phyloP scores from a whole-genome alignment of 2,329 filamentous ascomycete species.

The Fusarium devonianum region DNA sequence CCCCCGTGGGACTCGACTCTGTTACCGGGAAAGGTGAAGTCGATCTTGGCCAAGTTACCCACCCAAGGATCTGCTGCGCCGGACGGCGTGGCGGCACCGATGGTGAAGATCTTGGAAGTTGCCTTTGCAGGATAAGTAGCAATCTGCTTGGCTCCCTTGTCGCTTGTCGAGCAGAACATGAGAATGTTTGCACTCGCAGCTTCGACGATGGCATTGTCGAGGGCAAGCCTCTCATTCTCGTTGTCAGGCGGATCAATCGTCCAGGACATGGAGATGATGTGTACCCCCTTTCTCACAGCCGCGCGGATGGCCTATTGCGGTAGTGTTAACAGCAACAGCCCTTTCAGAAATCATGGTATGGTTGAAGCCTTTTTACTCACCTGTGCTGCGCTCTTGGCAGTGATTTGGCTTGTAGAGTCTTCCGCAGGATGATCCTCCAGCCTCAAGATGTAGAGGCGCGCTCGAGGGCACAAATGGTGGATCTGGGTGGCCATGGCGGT shows the following conservation, averaged over 20 bases:
- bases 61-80: constrained; percentile 20
- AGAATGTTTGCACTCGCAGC: constrained; percentile 44
- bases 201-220: constrained; percentile 39
- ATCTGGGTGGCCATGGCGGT: constrained; percentile 43
- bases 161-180: constrained; percentile 49
- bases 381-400: constrained; percentile 5
- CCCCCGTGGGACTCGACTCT: constrained; percentile 28
- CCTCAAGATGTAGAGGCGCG: constrained; percentile 28
- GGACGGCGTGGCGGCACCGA: constrained; percentile 37
- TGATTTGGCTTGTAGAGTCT: neutral
- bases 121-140: constrained; percentile 18
- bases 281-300: constrained; percentile 41
- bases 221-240: constrained; percentile 5
- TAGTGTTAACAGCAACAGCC: no score
- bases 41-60: constrained; percentile 29
- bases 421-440: neutral
- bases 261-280: constrained; percentile 51
- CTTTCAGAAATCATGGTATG: neutral
- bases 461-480: constrained; percentile 32
- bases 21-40: constrained; percentile 44
- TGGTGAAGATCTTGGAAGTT: constrained; percentile 37
- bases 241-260: constrained; percentile 36
- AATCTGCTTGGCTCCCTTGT: constrained; percentile 30
- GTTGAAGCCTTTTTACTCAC: neutral
- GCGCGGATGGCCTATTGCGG: constrained; percentile 46